phyloP scores from a whole-genome alignment of 352 stramenopile genomes.

The Globisporangium barbulae region DNA sequence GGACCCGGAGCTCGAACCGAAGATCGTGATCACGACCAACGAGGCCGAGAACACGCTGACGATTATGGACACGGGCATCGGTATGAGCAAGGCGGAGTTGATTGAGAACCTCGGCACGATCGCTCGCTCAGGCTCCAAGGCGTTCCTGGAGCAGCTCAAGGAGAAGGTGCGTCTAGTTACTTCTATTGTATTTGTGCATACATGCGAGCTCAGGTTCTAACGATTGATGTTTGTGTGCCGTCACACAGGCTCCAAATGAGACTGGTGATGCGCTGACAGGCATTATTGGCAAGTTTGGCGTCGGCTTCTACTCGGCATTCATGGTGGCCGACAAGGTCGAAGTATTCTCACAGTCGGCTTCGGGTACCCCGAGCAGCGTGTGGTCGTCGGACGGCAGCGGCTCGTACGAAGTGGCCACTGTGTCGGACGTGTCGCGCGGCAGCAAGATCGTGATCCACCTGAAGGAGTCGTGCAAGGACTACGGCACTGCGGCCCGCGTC shows the following conservation, averaged over 20 bases:
- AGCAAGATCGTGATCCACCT: slow-evolving; percentile 98
- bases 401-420: slow-evolving; percentile 75
- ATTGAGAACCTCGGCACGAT: slow-evolving; percentile 98
- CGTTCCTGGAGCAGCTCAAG: slow-evolving; percentile 94
- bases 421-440: slow-evolving; percentile 77
- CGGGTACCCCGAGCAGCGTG: slow-evolving; percentile 46
- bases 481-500: slow-evolving; percentile 88
- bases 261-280: slow-evolving; percentile 75
- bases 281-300: slow-evolving; percentile 99
- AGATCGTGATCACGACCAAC: slow-evolving; percentile 97
- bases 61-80: slow-evolving; percentile 97
- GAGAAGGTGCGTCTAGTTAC: slow-evolving; percentile 36
- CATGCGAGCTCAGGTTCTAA: background rate
- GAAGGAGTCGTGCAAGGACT: slow-evolving; percentile 97
- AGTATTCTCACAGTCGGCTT: slow-evolving; percentile 86
- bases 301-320: slow-evolving; percentile 99
- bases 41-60: slow-evolving; percentile 95
- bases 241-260: slow-evolving; percentile 36
- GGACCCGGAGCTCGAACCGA: slow-evolving; percentile 88
- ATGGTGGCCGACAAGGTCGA: slow-evolving; percentile 98
- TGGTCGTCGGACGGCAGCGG: slow-evolving; percentile 84
- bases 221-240: background rate
- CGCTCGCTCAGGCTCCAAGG: slow-evolving; percentile 96
- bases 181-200: background rate
- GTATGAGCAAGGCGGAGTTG: slow-evolving; percentile 97